Evolutionary conservation across 179 eudicot genomes (phyloP).

Genomic region (Carnegiea gigantea): DNA sequence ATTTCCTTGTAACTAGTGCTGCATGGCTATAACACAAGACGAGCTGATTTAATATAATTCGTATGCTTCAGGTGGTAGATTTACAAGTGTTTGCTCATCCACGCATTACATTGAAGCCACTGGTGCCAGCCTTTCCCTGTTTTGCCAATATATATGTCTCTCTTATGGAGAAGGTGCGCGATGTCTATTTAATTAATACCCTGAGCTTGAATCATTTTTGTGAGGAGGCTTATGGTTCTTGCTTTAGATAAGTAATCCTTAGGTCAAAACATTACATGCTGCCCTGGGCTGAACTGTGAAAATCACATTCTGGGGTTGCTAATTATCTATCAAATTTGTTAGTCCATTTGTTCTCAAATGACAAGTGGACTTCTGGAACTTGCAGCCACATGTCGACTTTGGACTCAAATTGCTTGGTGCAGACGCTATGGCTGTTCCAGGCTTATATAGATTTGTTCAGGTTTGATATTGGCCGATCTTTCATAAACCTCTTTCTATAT

Average conservation of each 20-base stretch:
- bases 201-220: neutral
- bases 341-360: constrained; percentile 8
- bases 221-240: neutral
- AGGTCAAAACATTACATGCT: constrained; percentile 1
- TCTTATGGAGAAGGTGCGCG: constrained; percentile 90
- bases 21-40: constrained; percentile 1
- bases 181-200: neutral
- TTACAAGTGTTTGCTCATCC: constrained; percentile 88
- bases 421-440: constrained; percentile 96
- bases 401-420: constrained; percentile 85
- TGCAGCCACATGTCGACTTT: constrained; percentile 94
- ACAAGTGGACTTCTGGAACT: constrained; percentile 20
- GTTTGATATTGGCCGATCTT: constrained; percentile 21
- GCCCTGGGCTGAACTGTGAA: constrained; percentile 6
- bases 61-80: constrained; percentile 65
- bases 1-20: neutral
- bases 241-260: neutral
- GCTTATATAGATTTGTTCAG: constrained; percentile 72
- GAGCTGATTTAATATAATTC: constrained; percentile 5
- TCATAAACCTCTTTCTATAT: neutral
- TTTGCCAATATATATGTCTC: constrained; percentile 87
- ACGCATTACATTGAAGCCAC: constrained; percentile 88
- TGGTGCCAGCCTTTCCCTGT: constrained; percentile 97
- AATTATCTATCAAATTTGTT: neutral
- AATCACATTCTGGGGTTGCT: neutral